Conservation (phyloP, 768 basidiomycete genomes). For the Tulasnella sp. region DNA sequence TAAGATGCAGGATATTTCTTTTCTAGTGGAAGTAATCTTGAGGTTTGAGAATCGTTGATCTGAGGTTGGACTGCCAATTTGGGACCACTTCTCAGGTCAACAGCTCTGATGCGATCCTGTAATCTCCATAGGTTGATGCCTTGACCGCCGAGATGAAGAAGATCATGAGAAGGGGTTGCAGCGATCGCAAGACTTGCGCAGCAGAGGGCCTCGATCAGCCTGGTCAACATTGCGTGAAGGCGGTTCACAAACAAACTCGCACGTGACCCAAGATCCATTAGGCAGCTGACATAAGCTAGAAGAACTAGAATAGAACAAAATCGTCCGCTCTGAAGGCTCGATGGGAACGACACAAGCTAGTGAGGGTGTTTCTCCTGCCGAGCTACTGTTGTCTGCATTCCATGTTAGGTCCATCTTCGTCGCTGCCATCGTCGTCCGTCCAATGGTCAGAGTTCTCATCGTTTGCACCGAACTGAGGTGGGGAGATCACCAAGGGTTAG, state of each 20-base stretch:
- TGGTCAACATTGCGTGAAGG: background rate
- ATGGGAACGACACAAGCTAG: background rate
- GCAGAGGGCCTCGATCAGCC: background rate
- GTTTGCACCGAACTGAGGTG: slow-evolving; percentile 39
- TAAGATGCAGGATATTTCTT: slow-evolving; percentile 35
- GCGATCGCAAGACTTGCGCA: background rate
- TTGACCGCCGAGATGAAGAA: slow-evolving; percentile 15
- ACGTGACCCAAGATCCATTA: background rate
- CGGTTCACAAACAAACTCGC: background rate
- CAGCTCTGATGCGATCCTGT: background rate
- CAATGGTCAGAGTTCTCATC: slow-evolving; percentile 60
- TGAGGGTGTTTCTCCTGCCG: background rate
- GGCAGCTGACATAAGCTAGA: background rate
- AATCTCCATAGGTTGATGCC: slow-evolving; percentile 16
- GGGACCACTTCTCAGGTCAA: background rate
- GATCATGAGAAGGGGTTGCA: background rate
- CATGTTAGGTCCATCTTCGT: slow-evolving; percentile 9
- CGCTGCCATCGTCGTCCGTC: slow-evolving; percentile 29
- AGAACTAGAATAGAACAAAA: no score
- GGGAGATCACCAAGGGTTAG: slow-evolving; percentile 39
- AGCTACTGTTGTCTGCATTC: slow-evolving; percentile 19
- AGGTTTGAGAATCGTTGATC: background rate
- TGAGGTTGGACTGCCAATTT: background rate
- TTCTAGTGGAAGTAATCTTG: background rate
- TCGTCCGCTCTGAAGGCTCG: no score